A percentile compares a stretch with the other conserved stretches of the same genome.
These are phyloP conservation scores for Trypanosoma scelopori DNA, from an alignment of 208 protist species.

Conservation along the genomic window DNA sequence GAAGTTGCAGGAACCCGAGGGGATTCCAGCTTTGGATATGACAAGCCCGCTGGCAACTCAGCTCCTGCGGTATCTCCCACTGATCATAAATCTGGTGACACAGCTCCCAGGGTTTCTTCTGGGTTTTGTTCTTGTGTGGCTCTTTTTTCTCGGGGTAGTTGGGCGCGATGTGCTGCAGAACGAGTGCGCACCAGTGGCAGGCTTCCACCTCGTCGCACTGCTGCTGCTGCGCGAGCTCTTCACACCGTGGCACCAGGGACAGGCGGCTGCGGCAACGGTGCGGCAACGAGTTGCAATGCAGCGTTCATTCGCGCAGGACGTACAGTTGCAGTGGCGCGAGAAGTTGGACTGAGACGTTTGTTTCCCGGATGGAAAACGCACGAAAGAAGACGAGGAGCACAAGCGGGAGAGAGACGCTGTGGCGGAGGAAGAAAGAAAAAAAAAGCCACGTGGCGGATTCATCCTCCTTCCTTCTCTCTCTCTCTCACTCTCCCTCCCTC, in stretches of 20 bases:
- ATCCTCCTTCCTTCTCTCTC: no score
- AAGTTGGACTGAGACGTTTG: constrained; percentile 43
- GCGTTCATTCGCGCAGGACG: constrained; percentile 55
- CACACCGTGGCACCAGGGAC: constrained; percentile 36
- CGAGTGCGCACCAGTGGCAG: constrained; percentile 53
- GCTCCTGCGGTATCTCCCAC: constrained; percentile 56
- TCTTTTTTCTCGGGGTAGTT: constrained; percentile 48
- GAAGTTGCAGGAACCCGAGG: not conserved
- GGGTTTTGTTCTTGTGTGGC: constrained; percentile 51
- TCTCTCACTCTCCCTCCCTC: no score
- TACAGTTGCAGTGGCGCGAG: constrained; percentile 63
- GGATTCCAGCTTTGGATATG: not conserved
- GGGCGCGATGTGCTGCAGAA: constrained; percentile 37
- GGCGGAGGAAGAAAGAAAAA: no score
- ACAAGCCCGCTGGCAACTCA: constrained; percentile 19
- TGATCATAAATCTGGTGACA: constrained; percentile 38
- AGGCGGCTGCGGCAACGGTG: constrained; percentile 10
- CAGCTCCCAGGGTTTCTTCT: constrained; percentile 46
- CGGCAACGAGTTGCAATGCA: constrained; percentile 26
- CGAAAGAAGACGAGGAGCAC: no score
- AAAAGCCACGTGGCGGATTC: no score
- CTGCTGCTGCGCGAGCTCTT: constrained; percentile 58
- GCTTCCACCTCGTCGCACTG: constrained; percentile 65
- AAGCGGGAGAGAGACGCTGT: no score
- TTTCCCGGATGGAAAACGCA: no score